phyloP scores from a whole-genome alignment of 768 basidiomycete species.

The Xerocomus brunneocitrinus region DNA sequence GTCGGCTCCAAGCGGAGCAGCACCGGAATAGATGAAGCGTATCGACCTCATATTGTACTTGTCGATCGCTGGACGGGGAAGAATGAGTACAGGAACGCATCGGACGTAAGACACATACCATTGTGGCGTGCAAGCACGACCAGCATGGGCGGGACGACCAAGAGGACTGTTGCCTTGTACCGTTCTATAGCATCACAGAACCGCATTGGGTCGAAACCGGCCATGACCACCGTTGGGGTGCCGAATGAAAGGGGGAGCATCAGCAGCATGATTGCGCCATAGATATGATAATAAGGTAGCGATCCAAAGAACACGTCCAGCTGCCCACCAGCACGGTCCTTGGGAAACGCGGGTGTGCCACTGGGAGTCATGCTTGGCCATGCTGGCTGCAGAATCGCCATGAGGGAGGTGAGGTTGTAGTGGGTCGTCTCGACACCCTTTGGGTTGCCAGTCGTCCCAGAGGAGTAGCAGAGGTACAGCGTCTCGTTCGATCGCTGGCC shows the following conservation, averaged over 20 bases:
- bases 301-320: slow-evolving; percentile 56
- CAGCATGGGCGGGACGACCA: slow-evolving; percentile 82
- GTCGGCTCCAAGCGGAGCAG: slow-evolving; percentile 71
- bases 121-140: slow-evolving; percentile 69
- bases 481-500: slow-evolving; percentile 55
- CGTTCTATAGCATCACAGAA: slow-evolving; percentile 65
- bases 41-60: slow-evolving; percentile 65
- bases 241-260: slow-evolving; percentile 52
- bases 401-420: slow-evolving; percentile 58
- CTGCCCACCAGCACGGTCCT: background rate
- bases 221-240: slow-evolving; percentile 51
- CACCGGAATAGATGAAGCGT: slow-evolving; percentile 60
- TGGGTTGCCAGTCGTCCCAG: slow-evolving; percentile 74
- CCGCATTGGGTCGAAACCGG: slow-evolving; percentile 64
- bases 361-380: slow-evolving; percentile 40
- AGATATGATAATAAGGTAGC: slow-evolving; percentile 57
- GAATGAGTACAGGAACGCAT: background rate
- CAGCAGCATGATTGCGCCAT: slow-evolving; percentile 58
- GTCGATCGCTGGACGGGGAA: slow-evolving; percentile 44
- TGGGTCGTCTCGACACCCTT: slow-evolving; percentile 73
- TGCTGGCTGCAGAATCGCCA: slow-evolving; percentile 44
- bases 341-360: slow-evolving; percentile 11
- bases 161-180: slow-evolving; percentile 53
- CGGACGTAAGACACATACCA: slow-evolving; percentile 36
- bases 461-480: slow-evolving; percentile 56